Evolutionary conservation across 2,329 filamentous ascomycete species (phyloP).

Genomic region (Hyphodiscus sp.): DNA sequence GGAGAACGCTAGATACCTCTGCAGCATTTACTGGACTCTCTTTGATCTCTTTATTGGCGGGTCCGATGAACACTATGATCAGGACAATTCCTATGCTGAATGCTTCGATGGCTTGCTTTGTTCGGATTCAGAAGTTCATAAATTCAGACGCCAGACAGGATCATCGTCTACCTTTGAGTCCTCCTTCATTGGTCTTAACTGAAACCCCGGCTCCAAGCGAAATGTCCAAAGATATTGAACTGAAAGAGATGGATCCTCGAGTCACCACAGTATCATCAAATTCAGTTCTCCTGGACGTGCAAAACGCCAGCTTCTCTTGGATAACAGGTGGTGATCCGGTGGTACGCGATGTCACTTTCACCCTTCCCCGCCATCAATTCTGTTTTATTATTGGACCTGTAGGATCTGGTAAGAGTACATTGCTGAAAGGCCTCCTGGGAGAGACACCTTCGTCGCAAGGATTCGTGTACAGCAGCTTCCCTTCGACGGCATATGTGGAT

Average conservation of each 20-base stretch:
- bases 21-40: slow-evolving; percentile 38
- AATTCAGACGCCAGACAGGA: slow-evolving; percentile 16
- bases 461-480: slow-evolving; percentile 17
- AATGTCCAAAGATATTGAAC: slow-evolving; percentile 4
- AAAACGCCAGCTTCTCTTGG: slow-evolving; percentile 24
- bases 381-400: slow-evolving; percentile 29
- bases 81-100: slow-evolving; percentile 33
- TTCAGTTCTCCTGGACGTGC: slow-evolving; percentile 15
- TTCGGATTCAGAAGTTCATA: slow-evolving; percentile 35
- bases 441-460: slow-evolving; percentile 23
- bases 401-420: slow-evolving; percentile 28
- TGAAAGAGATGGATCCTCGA: slow-evolving; percentile 1
- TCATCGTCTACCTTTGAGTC: slow-evolving; percentile 16
- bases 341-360: slow-evolving; percentile 18
- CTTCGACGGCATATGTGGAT: slow-evolving; percentile 35
- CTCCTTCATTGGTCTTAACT: background rate
- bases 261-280: background rate
- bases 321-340: slow-evolving; percentile 3
- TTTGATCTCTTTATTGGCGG: slow-evolving; percentile 33
- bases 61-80: slow-evolving; percentile 36
- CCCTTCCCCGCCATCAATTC: slow-evolving; percentile 12
- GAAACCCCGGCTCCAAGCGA: background rate
- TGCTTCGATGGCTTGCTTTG: slow-evolving; percentile 34
- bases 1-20: slow-evolving; percentile 22
- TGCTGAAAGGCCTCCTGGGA: slow-evolving; percentile 27